phyloP scores from a whole-genome alignment of 2,329 filamentous ascomycete species.

The Stachybotrys echinatus region DNA sequence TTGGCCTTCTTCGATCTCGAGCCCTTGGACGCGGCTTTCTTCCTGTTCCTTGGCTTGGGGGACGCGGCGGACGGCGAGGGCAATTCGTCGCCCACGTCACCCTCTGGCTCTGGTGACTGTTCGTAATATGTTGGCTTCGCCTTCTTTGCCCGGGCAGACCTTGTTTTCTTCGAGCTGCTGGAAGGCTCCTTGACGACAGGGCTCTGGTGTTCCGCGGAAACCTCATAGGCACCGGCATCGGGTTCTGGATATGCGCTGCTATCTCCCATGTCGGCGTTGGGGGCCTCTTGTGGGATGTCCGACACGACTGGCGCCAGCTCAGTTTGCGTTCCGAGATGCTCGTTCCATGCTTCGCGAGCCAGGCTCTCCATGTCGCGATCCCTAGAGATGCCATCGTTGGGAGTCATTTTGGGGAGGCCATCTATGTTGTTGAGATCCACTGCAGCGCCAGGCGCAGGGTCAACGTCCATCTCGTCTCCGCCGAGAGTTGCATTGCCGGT shows the following conservation, averaged over 20 bases:
- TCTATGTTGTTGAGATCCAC: neutral
- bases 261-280: slow-evolving; percentile 10
- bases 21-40: slow-evolving; percentile 22
- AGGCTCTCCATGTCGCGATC: slow-evolving; percentile 22
- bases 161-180: slow-evolving; percentile 18
- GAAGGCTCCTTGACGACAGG: slow-evolving; percentile 12
- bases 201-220: slow-evolving; percentile 18
- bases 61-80: slow-evolving; percentile 26
- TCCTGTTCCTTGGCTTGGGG: slow-evolving; percentile 21
- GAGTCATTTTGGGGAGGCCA: too few relatives aligned
- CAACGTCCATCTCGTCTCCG: slow-evolving; percentile 17
- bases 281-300: slow-evolving; percentile 4
- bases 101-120: slow-evolving; percentile 17
- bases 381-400: neutral
- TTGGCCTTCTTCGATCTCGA: slow-evolving; percentile 10
- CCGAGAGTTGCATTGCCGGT: neutral
- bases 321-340: slow-evolving; percentile 22
- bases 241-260: slow-evolving; percentile 11
- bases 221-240: slow-evolving; percentile 15
- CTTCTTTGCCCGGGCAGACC: slow-evolving; percentile 38
- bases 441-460: slow-evolving; percentile 6
- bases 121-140: slow-evolving; percentile 42
- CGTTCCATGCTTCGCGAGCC: slow-evolving; percentile 28
- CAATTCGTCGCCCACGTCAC: slow-evolving; percentile 12
- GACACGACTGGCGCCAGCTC: slow-evolving; percentile 10